Evolutionary conservation across 352 stramenopile genomes (phyloP), one percentile per base, ranked within the genome.

Genomic region (Phytophthora aleatoria): DNA sequence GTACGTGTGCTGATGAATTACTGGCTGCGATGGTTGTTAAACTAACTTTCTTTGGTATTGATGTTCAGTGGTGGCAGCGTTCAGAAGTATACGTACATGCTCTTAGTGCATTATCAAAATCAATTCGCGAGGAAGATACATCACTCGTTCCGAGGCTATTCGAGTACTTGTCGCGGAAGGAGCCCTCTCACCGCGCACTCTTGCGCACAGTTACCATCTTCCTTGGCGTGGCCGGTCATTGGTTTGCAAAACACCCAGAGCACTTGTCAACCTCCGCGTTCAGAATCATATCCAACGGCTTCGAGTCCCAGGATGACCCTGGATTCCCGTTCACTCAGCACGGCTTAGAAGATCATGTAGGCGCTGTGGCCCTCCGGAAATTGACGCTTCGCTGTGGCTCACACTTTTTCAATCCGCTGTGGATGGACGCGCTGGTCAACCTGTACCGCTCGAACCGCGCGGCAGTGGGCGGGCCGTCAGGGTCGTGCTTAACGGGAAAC

Each of bases 61-160:
- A 16, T 52, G 5, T 55, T n/a, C 30, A 87, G 77, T 94, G 83
- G 85, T 94, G 83, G 83, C 73, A 75, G 41, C 77, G 72, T 47
- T 90, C 81, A 1, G 85, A 94, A 68, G 85, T 94, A n/a, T 92
- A 91, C 55, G 83, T 94, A 7, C 85, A 94, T 28, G 83, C 85
- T 35, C 71, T 94, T 41, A 94, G 83, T 67, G 85, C 85, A 16
- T 43, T 94, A 43, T 91, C 85, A 50, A 94, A 92, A 76, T 94
- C 82, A 24, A 79, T 94, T 53, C 78, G 83, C 11, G 78, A 92
- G 49, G 85, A 87, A 61, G 85, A 94, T 52, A 83, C 82, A n/a
- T 90, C 66, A 54, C 67, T 92, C 16, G 68, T 94, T 35, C 85
- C 85, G 11, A 81, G 74, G 54, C 67, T 94, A 13, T 94, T 94